These are phyloP conservation scores for Hymenoscyphus linearis DNA, from an alignment of 2,329 filamentous ascomycete species.

Conservation along the genomic window DNA sequence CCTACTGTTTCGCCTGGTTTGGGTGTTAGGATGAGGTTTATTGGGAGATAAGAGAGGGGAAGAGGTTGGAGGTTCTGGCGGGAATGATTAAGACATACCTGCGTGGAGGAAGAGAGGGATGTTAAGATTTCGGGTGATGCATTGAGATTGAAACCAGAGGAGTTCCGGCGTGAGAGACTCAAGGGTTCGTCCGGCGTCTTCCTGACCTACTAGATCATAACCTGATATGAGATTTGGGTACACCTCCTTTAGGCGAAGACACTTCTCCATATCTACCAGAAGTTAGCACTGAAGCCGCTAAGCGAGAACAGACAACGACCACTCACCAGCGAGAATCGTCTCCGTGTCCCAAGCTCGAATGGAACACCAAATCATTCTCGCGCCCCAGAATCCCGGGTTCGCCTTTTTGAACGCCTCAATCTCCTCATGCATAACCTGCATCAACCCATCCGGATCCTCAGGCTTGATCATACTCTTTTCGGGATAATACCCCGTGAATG, in stretches of 20 bases:
- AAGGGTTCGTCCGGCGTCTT: conserved; percentile 70
- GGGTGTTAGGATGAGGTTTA: no score
- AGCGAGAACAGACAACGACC: not conserved
- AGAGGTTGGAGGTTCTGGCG: no score
- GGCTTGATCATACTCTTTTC: conserved; percentile 56
- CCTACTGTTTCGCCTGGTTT: conserved; percentile 68
- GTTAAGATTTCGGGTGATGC: conserved; percentile 64
- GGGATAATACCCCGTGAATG: conserved; percentile 60
- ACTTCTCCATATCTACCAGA: conserved; percentile 69
- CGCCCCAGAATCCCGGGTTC: conserved; percentile 73
- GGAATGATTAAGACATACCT: no score
- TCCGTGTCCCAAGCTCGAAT: conserved; percentile 58
- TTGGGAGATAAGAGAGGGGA: no score
- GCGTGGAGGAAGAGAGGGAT: conserved; percentile 95
- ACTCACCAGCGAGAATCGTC: conserved; percentile 54
- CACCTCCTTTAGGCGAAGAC: conserved; percentile 70
- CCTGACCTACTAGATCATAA: conserved; percentile 83
- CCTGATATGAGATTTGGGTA: conserved; percentile 76
- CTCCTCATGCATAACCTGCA: conserved; percentile 68
- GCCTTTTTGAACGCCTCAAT: conserved; percentile 65
- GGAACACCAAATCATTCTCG: conserved; percentile 75
- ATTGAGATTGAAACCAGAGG: conserved; percentile 83
- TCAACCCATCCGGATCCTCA: conserved; percentile 42
- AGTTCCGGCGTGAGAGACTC: conserved; percentile 53
- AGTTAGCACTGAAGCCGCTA: not conserved